phyloP scores from a whole-genome alignment of 1,284 basidiomycete genomes.

The Fomitopsis pinicola region DNA sequence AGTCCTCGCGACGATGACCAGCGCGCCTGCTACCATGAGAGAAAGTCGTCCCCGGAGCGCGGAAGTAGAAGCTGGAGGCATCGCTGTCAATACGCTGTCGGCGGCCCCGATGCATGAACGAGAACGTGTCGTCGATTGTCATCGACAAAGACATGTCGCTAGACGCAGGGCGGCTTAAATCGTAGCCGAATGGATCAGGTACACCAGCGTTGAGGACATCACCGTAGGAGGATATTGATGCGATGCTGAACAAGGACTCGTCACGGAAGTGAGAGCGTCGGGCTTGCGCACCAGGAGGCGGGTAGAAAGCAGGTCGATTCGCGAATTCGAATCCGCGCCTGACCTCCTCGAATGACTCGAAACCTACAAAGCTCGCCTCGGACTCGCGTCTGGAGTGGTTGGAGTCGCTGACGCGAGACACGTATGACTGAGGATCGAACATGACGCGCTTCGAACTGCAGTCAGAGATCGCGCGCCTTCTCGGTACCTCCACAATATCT shows the following conservation, averaged over 20 bases:
- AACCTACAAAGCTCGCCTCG: slow-evolving; percentile 58
- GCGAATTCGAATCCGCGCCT: slow-evolving; percentile 70
- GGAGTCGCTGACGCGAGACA: slow-evolving; percentile 6
- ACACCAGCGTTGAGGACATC: slow-evolving; percentile 59
- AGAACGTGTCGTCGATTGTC: slow-evolving; percentile 69
- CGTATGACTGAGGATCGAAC: not conserved
- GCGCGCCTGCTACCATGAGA: slow-evolving; percentile 24
- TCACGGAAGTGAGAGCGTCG: slow-evolving; percentile 39
- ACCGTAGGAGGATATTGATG: slow-evolving; percentile 80
- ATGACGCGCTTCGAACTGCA: slow-evolving; percentile 33
- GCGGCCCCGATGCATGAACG: slow-evolving; percentile 46
- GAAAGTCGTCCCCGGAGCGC: slow-evolving; percentile 28
- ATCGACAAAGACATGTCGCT: slow-evolving; percentile 57
- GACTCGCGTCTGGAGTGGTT: slow-evolving; percentile 48
- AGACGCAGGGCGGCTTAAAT: slow-evolving; percentile 48
- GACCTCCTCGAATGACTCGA: slow-evolving; percentile 72
- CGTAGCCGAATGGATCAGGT: slow-evolving; percentile 75
- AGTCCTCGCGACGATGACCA: slow-evolving; percentile 45
- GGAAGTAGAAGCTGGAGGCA: slow-evolving; percentile 73
- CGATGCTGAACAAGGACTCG: slow-evolving; percentile 71
- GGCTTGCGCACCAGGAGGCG: slow-evolving; percentile 37
- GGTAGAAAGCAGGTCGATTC: slow-evolving; percentile 63
- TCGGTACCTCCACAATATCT: slow-evolving; percentile 16
- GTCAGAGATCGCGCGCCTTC: slow-evolving; percentile 38
- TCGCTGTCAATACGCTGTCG: slow-evolving; percentile 68